Percentiles rank a stretch among this genome's conserved stretches.
Evolutionary conservation across 208 protist species (phyloP).

Genomic region (Trypanosoma lewisi): DNA sequence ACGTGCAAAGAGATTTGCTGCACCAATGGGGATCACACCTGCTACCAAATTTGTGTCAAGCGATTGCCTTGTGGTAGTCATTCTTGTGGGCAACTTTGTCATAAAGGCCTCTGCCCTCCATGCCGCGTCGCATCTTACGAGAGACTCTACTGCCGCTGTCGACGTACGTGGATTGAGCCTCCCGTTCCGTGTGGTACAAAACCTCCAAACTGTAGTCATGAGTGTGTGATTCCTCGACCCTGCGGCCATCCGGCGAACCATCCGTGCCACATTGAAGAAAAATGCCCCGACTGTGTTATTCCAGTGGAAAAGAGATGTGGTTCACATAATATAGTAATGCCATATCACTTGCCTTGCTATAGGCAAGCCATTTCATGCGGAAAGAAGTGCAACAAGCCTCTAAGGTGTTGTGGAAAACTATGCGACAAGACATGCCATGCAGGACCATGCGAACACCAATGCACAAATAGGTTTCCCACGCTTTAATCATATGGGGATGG

Average conservation of each 20-base stretch:
- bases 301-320: conserved; percentile 78
- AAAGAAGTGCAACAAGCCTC: conserved; percentile 65
- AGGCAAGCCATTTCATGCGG: conserved; percentile 63
- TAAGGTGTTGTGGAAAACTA: conserved; percentile 69
- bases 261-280: conserved; percentile 60
- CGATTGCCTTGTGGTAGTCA: conserved; percentile 80
- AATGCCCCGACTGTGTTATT: conserved; percentile 80
- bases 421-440: conserved; percentile 73
- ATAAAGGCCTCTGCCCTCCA: conserved; percentile 71
- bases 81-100: conserved; percentile 80
- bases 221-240: conserved; percentile 66
- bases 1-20: conserved; percentile 80
- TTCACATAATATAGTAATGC: conserved; percentile 67
- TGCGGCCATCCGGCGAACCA: conserved; percentile 89
- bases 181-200: conserved; percentile 89
- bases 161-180: conserved; percentile 76
- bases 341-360: conserved; percentile 74
- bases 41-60: conserved; percentile 79
- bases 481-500: conserved; percentile 12
- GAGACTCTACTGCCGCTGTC: conserved; percentile 86
- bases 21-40: conserved; percentile 77
- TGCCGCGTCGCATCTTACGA: conserved; percentile 75
- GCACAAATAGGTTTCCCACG: conserved; percentile 28
- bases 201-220: conserved; percentile 75
- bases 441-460: conserved; percentile 74